Base-by-base conservation (phyloP, 306 rosid species). In the Pterocarpus macrocarpus region DNA sequence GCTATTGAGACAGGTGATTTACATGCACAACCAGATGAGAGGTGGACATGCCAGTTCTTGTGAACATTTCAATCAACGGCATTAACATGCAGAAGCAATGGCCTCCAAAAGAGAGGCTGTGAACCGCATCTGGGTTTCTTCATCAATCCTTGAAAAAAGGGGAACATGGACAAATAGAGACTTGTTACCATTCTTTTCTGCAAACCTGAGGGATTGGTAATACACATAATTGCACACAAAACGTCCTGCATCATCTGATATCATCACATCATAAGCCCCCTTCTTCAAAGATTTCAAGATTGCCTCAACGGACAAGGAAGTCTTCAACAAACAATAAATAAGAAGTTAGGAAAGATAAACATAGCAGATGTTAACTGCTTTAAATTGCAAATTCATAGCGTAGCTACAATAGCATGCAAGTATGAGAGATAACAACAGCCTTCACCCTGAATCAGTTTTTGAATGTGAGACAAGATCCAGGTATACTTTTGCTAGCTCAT, bases 151-250 rank as follows among this genome's bases (percentile, higher is more conserved):
- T 3, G 94, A 84, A 63, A 94, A 92, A 35, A 86, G 91, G 10
- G 97, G 98, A 15, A 91, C 92, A 64, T 95, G 98, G 69, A 92
- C 98, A 80, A 95, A 95, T 32, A 90, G 80, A 71, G 97, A 90
- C 81, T 89, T 92, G 87, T 86, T 93, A 79, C 97, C 97, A 80
- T 90, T 91, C 86, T 90, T 90, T 78, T 92, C 97, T 1, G 95
- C 97, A 28, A 86, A 91, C 16, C 90, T 88, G 66, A 92, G 98
- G 64, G 98, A 94, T 33, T 91, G 90, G 63, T 94, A 91, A 73
- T 92, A 94, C 39, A 92, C 92, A 68, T 94, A 94, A 66, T 92
- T 94, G 91, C 98, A 94, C 73, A 94, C 97, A 41, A 90, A 94
- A 5, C 97, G 89, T 12, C 98, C 98, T 0, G 97, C 97, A 33